Evolutionary conservation across 192 early-diverging fungal genomes (phyloP).

Genomic region (Podochytrium sp.): DNA sequence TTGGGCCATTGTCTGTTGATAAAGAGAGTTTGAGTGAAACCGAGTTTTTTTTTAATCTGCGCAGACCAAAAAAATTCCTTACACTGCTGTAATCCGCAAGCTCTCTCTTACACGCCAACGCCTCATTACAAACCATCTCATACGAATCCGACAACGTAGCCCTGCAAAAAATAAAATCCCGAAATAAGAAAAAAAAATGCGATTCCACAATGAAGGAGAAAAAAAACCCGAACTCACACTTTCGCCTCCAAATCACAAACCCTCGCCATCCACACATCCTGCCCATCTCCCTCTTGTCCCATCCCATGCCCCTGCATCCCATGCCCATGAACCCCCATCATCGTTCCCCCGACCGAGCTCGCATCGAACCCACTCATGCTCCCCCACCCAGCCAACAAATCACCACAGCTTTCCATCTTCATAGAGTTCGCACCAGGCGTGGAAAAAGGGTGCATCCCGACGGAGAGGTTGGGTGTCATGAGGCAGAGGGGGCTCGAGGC

Average conservation of each 20-base stretch:
- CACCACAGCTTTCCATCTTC: conserved; percentile 8
- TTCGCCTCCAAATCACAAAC: conserved; percentile 40
- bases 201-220: conserved; percentile 15
- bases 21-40: neutral
- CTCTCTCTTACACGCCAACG: conserved; percentile 34
- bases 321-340: neutral
- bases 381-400: neutral
- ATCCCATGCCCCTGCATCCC: neutral
- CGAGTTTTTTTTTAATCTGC: neutral
- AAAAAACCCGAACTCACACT: conserved; percentile 25
- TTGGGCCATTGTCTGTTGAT: conserved; percentile 32
- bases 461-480: neutral
- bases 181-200: conserved; percentile 1
- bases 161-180: conserved; percentile 2
- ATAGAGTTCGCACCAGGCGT: neutral
- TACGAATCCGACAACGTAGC: conserved; percentile 44
- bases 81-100: conserved; percentile 35
- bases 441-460: neutral
- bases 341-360: neutral
- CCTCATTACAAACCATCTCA: conserved; percentile 38
- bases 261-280: conserved; percentile 12
- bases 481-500: conserved; percentile 3
- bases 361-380: neutral
- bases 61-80: neutral
- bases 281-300: conserved; percentile 11